Evolutionary conservation across 805 yeast genomes (phyloP), one percentile per base, ranked within the genome.

Genomic region (Yamadazyma insecticola): DNA sequence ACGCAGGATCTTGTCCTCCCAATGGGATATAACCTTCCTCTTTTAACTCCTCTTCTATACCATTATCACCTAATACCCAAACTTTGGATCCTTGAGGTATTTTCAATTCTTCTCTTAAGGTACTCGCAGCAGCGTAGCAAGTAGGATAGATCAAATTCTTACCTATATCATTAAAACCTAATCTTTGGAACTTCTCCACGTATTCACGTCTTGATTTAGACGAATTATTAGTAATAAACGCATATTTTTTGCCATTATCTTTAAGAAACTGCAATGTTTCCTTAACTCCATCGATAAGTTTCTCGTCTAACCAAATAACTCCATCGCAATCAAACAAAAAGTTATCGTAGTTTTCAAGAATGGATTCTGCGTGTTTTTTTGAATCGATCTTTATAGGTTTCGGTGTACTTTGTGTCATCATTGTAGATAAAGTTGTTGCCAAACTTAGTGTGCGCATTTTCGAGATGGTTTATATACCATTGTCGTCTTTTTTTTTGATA

Each of bases 321-420:
- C 70, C 70, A 35, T 63, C 70, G 32, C 70, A 63, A 32, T 63
- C 70, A 43, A 63, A 62, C 5, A 63, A 45, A 32, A 63, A 63
- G 40, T 57, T 56, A 37, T 63, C 67, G 40, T 57, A 60, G 7
- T 45, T 39, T 16, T 50, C 55, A 3, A 34, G 13, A 16, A 34
- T 22, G 7, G 9, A 8, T 14, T 34, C 21, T 5, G 22, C 20
- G 19, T 29, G 29, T 18, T 34, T 21, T 26, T 29, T 34, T 3
- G 32, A 8, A 8, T 28, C 30, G 13, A 28, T 18, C 22, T 18
- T 18, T 18, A 18, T 10, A 7, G 21, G 21, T 10, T 7, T 7
- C 21, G 9, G 6, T 10, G 10, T 18, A 7, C 10, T 10, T 18
- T 18, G 21, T 18, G 21, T 18, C 21, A 10, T n/a, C n/a, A n/a